These are phyloP conservation scores for Ophiostoma angusticollis DNA, from an alignment of 2,329 filamentous ascomycete genomes.

Conservation along the genomic window DNA sequence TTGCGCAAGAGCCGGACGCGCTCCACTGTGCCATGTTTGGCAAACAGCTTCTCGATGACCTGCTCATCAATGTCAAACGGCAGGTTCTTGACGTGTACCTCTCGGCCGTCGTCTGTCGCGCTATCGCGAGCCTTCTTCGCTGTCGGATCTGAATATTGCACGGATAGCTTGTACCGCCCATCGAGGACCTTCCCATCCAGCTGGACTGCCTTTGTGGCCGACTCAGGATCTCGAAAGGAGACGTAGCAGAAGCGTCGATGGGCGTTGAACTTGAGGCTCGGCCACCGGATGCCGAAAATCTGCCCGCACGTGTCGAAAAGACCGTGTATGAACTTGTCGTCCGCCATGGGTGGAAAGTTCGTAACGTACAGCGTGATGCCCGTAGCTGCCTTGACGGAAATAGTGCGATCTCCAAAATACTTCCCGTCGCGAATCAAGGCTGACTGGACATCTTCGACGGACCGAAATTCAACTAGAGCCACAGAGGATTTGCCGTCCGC, in stretches of 20 bases:
- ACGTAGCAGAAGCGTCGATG: slow-evolving; percentile 92
- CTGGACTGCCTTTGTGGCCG: slow-evolving; percentile 56
- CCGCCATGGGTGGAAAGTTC: slow-evolving; percentile 72
- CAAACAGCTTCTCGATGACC: slow-evolving; percentile 59
- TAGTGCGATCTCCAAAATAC: slow-evolving; percentile 57
- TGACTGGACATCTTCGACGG: slow-evolving; percentile 64
- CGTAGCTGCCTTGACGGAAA: slow-evolving; percentile 62
- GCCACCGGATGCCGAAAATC: slow-evolving; percentile 75
- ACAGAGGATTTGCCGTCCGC: slow-evolving; percentile 47
- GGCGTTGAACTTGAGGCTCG: slow-evolving; percentile 79
- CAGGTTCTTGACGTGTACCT: slow-evolving; percentile 65
- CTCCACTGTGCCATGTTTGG: slow-evolving; percentile 62
- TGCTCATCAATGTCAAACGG: slow-evolving; percentile 48
- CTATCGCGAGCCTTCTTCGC: slow-evolving; percentile 69
- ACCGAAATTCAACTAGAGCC: slow-evolving; percentile 75
- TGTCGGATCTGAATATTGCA: slow-evolving; percentile 73
- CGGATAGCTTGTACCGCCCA: slow-evolving; percentile 54
- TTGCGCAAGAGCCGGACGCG: slow-evolving; percentile 58
- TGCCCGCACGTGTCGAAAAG: slow-evolving; percentile 67
- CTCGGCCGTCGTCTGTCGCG: slow-evolving; percentile 73
- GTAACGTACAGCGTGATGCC: slow-evolving; percentile 77
- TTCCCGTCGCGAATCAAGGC: slow-evolving; percentile 75
- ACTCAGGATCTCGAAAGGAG: slow-evolving; percentile 61
- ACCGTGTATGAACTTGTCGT: slow-evolving; percentile 54
- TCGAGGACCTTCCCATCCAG: slow-evolving; percentile 61